These are phyloP conservation scores for Abortiporus biennis DNA, from an alignment of 1,284 basidiomycete genomes.

Conservation along the genomic window DNA sequence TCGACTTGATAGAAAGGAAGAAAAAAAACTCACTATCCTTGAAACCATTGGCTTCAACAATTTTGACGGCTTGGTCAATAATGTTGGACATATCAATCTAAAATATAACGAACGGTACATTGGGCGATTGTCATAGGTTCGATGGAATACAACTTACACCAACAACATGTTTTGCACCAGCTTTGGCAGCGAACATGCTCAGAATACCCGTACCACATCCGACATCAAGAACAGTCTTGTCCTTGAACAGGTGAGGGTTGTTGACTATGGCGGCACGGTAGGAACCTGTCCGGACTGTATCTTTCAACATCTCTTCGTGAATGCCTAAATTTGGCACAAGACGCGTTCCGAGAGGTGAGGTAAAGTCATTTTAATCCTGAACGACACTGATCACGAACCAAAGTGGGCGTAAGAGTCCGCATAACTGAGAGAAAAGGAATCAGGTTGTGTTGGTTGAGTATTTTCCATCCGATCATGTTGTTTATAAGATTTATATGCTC, in stretches of 20 bases:
- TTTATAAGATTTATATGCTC: conserved; percentile 34
- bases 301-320: conserved; percentile 99
- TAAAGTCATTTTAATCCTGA: background rate
- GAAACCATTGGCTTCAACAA: conserved; percentile 95
- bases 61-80: conserved; percentile 97
- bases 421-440: conserved; percentile 49
- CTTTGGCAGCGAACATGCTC: conserved; percentile 98
- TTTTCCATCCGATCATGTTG: conserved; percentile 24
- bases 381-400: conserved; percentile 47
- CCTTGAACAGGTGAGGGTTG: conserved; percentile 95
- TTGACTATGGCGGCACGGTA: conserved; percentile 95
- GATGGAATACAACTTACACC: conserved; percentile 51
- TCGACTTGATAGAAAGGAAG: background rate
- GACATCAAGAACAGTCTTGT: conserved; percentile 91
- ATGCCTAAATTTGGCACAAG: conserved; percentile 81
- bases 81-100: conserved; percentile 99
- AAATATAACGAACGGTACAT: background rate
- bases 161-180: conserved; percentile 94
- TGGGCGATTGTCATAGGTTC: background rate
- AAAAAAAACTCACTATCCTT: conserved; percentile 70
- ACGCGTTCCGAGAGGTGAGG: conserved; percentile 9
- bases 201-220: conserved; percentile 99
- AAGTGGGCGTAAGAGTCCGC: conserved; percentile 94
- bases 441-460: conserved; percentile 3
- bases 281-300: conserved; percentile 90